Percentiles rank a stretch among this genome's conserved stretches.
Conservation (phyloP, 306 rosid genomes). For the Cucumis hystrix region DNA sequence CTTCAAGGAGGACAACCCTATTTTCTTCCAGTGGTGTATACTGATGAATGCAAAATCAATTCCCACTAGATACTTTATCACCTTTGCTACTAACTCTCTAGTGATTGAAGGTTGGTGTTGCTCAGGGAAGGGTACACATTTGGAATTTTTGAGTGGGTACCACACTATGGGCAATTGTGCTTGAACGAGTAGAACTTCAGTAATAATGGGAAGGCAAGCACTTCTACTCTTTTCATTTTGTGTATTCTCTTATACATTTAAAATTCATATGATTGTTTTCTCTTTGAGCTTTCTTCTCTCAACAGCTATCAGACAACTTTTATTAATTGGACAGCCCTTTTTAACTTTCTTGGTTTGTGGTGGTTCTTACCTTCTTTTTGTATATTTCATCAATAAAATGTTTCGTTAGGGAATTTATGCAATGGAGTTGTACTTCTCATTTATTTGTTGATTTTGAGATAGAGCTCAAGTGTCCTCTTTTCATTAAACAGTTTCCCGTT, state of each 20-base stretch:
- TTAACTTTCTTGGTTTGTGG: not conserved
- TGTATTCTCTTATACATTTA: not conserved
- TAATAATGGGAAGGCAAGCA: not conserved
- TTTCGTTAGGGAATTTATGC: not conserved
- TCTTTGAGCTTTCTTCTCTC: not conserved
- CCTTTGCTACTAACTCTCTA: not conserved
- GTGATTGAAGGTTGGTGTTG: not conserved
- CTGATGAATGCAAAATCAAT: conserved; percentile 7
- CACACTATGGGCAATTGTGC: not conserved
- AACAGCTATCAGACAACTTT: not conserved
- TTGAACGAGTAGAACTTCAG: not conserved
- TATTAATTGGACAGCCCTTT: not conserved
- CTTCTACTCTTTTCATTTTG: not conserved
- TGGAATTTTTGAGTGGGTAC: not conserved
- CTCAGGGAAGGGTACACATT: not conserved
- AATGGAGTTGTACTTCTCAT: not conserved
- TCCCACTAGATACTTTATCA: conserved; percentile 1
- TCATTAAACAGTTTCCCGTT: not conserved
- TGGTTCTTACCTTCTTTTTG: not conserved
- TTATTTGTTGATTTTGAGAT: not conserved
- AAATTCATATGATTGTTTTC: not conserved
- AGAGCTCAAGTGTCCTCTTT: not conserved
- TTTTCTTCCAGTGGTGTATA: not conserved
- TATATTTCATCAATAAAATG: not conserved
- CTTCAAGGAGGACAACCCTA: not conserved